These are phyloP conservation scores for Bruguiera gymnorhiza DNA, from an alignment of 345 rosid species.

Conservation along the genomic window DNA sequence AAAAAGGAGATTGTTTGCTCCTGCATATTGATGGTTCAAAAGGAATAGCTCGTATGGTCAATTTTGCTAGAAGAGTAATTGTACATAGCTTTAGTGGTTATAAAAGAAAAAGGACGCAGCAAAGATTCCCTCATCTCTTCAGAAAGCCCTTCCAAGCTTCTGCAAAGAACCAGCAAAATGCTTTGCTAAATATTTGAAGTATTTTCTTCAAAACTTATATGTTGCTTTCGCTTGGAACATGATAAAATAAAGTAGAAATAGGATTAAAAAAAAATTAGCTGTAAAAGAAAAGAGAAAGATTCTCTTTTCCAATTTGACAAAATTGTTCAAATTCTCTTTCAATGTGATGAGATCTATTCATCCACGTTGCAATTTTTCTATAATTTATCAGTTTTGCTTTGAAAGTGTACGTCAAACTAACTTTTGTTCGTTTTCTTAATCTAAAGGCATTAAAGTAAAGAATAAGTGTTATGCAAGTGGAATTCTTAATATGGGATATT, in stretches of 20 bases:
- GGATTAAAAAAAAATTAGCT: conserved; percentile 6
- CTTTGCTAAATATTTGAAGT: background rate
- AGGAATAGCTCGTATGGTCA: too few species aligned
- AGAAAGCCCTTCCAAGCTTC: conserved; percentile 7
- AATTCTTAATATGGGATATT: too few species aligned
- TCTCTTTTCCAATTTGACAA: conserved; percentile 39
- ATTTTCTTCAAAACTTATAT: too few species aligned
- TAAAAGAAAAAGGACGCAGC: too few species aligned
- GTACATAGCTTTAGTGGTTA: too few species aligned
- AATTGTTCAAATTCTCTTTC: conserved; percentile 43
- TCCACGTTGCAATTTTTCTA: conserved; percentile 22
- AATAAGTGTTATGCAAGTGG: conserved; percentile 3
- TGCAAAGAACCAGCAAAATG: conserved; percentile 3
- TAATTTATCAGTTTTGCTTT: background rate
- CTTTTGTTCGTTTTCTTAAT: conserved; percentile 16
- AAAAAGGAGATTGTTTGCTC: too few species aligned
- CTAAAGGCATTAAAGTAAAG: conserved; percentile 12
- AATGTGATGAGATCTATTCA: conserved; percentile 33
- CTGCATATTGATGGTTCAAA: too few species aligned
- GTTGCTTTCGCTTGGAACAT: background rate
- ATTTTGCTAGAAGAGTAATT: too few species aligned
- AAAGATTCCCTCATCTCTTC: background rate
- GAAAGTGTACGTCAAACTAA: conserved; percentile 6
- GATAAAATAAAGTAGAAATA: background rate
- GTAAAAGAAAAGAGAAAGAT: conserved; percentile 24